Percentiles rank a stretch among this genome's conserved stretches.
Conservation (phyloP, 495 filamentous ascomycete species). For the Aspergillus wentii region DNA sequence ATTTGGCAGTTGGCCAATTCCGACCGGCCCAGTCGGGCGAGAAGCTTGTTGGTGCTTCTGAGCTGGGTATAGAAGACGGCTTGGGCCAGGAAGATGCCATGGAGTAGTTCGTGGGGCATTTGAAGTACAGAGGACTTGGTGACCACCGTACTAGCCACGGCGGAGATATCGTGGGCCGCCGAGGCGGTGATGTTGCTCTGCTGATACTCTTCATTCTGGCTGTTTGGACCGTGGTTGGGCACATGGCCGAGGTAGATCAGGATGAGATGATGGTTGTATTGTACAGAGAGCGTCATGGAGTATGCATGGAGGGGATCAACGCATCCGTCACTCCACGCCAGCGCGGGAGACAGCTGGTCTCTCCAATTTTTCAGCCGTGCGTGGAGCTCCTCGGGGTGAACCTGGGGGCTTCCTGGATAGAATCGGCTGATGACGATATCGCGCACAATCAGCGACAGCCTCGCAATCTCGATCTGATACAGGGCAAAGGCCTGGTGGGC, state of each 20-base stretch:
- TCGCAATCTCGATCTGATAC: constrained; percentile 1
- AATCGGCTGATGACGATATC: constrained; percentile 1
- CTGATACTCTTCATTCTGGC: not conserved
- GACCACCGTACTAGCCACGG: not conserved
- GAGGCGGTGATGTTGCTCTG: not conserved
- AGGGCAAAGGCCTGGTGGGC: not conserved
- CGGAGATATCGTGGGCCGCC: not conserved
- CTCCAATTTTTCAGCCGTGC: not conserved
- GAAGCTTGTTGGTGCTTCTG: not conserved
- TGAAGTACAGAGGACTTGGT: not conserved
- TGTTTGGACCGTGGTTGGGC: not conserved
- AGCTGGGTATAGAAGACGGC: not conserved
- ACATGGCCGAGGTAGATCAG: constrained; percentile 1
- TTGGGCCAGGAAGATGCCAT: constrained; percentile 2
- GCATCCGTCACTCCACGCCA: not conserved
- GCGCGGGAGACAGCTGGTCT: not conserved
- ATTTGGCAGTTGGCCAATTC: not conserved
- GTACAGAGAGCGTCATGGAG: constrained; percentile 2
- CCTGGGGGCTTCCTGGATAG: not conserved
- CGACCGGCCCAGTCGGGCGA: constrained; percentile 1
- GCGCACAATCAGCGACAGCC: constrained; percentile 1
- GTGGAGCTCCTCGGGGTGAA: not conserved
- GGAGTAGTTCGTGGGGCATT: not conserved
- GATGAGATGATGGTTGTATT: constrained; percentile 2
- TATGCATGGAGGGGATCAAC: not conserved